Percentiles rank a stretch among this genome's conserved stretches.
phyloP scores from a whole-genome alignment of 192 early-diverging fungal genomes.

The Rhizophlyctis rosea region DNA sequence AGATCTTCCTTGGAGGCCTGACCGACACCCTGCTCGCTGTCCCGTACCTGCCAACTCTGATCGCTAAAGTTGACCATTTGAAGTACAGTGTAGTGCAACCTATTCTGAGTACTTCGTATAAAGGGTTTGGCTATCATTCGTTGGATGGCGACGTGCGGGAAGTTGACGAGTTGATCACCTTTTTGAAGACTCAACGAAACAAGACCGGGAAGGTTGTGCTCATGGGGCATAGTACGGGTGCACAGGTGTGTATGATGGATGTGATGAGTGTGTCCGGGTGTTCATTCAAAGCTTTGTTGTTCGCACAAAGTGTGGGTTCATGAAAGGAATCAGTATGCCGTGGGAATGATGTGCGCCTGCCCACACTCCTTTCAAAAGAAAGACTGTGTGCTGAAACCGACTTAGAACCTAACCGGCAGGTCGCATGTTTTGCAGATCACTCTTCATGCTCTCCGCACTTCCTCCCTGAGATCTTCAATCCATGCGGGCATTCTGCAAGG shows the following conservation, averaged over 20 bases:
- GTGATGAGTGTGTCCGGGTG: neutral
- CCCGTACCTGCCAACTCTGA: neutral
- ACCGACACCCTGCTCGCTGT: neutral
- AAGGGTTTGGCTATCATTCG: neutral
- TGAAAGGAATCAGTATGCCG: no score
- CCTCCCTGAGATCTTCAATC: no score
- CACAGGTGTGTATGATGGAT: constrained; percentile 4
- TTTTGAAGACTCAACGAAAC: neutral
- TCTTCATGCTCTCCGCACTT: no score
- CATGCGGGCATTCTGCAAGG: constrained; percentile 3
- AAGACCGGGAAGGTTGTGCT: neutral
- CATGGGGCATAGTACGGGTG: constrained; percentile 12
- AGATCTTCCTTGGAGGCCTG: constrained; percentile 5
- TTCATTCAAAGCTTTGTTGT: no score
- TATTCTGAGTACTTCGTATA: neutral
- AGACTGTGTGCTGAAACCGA: no score
- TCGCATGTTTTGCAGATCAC: no score
- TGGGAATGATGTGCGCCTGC: no score
- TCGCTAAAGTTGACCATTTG: neutral
- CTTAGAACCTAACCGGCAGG: no score
- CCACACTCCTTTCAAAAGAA: no score
- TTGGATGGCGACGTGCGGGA: neutral
- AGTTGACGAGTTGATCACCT: neutral
- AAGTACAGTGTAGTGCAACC: neutral
- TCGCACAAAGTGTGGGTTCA: no score